phyloP scores from a whole-genome alignment of 768 basidiomycete genomes.

The Psilocybe cubensis region DNA sequence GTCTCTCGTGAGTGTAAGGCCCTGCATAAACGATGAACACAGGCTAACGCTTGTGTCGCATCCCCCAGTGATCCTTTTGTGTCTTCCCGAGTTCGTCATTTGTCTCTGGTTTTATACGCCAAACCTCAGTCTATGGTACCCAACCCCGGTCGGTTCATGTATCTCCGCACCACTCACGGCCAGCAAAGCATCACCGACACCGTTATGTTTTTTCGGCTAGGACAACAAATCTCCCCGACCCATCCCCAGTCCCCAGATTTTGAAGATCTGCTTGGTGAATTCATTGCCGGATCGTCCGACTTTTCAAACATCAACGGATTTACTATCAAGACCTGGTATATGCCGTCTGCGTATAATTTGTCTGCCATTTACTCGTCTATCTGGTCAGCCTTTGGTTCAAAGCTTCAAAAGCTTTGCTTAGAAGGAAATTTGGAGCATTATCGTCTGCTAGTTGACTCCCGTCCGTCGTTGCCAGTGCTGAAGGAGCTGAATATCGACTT shows the following conservation, averaged over 20 bases:
- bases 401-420: slow-evolving; percentile 1
- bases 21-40: too few species aligned
- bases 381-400: not conserved
- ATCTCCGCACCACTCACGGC: not conserved
- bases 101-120: not conserved
- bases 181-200: slow-evolving; percentile 1
- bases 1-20: not conserved
- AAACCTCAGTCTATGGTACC: slow-evolving; percentile 1
- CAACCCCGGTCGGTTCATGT: slow-evolving; percentile 3
- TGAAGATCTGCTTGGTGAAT: not conserved
- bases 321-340: not conserved
- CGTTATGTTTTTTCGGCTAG: not conserved
- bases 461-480: not conserved
- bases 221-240: not conserved
- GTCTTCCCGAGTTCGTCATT: not conserved
- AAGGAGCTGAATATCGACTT: not conserved
- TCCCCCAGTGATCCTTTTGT: slow-evolving; percentile 6
- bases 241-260: not conserved
- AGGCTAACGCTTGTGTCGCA: not conserved
- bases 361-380: slow-evolving; percentile 1
- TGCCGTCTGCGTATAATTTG: not conserved
- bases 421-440: not conserved
- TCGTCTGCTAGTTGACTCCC: not conserved
- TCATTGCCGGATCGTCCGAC: not conserved
- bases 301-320: slow-evolving; percentile 3